These are phyloP conservation scores for Hydrangea macrophylla DNA, from an alignment of 148 eudicot genomes.

Conservation along the genomic window DNA sequence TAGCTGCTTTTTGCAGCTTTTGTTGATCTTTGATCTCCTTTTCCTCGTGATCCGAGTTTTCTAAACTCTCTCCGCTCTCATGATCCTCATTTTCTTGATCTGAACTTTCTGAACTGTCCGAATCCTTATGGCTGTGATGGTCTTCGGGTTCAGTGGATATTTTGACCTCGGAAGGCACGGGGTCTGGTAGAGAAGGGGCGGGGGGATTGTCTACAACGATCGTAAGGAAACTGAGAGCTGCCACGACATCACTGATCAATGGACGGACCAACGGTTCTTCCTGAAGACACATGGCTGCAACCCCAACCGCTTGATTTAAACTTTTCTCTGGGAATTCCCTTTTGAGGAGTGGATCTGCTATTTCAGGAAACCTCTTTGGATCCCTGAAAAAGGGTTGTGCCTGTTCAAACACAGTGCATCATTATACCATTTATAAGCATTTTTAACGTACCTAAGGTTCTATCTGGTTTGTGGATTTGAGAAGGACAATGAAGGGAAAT, in stretches of 20 bases:
- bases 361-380: constrained; percentile 60
- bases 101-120: constrained; percentile 9
- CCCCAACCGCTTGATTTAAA: constrained; percentile 84
- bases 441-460: too few relatives aligned
- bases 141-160: too few relatives aligned
- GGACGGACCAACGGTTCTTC: constrained; percentile 77
- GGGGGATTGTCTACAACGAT: constrained; percentile 24
- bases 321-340: constrained; percentile 43
- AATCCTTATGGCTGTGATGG: constrained; percentile 16
- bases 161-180: not conserved
- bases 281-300: constrained; percentile 85
- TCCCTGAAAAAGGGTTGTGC: constrained; percentile 77
- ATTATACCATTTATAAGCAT: too few relatives aligned
- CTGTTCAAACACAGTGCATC: constrained; percentile 33
- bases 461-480: too few relatives aligned
- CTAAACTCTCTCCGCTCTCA: constrained; percentile 21
- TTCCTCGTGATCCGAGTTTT: constrained; percentile 17
- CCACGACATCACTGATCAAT: constrained; percentile 57
- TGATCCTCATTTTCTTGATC: constrained; percentile 4
- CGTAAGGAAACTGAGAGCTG: constrained; percentile 58
- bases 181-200: constrained; percentile 20
- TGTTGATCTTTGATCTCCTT: not conserved
- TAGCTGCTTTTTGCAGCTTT: not conserved
- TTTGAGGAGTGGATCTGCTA: constrained; percentile 67
- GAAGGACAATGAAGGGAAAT: too few relatives aligned